Percentiles rank a stretch among this genome's conserved stretches.
Conservation (phyloP, 805 yeast genomes). For the Metschnikowia gruessii region DNA sequence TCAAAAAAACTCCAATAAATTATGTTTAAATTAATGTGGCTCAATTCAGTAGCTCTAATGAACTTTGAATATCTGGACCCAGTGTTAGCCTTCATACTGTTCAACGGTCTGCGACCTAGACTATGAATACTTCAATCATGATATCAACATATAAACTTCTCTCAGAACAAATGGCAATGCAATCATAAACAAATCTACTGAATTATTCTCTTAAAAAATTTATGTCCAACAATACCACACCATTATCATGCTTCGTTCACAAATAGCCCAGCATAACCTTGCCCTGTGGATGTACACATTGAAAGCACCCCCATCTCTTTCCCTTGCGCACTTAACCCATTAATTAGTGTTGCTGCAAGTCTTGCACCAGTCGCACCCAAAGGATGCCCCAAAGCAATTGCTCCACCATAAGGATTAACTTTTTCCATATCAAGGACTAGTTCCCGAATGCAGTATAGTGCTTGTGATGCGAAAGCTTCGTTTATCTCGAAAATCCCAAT, state of each 20-base stretch:
- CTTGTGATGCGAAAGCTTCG: conserved; percentile 29
- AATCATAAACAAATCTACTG: no score
- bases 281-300: conserved; percentile 43
- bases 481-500: conserved; percentile 62
- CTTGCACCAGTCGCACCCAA: conserved; percentile 63
- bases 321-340: conserved; percentile 28
- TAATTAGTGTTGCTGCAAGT: conserved; percentile 34
- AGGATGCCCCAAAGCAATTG: conserved; percentile 12
- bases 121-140: no score
- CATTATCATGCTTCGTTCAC: conserved; percentile 21
- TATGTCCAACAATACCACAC: no score
- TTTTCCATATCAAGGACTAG: conserved; percentile 34
- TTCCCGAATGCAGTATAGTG: conserved; percentile 24
- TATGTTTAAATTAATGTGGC: no score
- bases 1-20: no score
- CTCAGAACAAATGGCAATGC: no score
- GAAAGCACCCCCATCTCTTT: conserved; percentile 37
- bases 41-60: no score
- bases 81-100: no score
- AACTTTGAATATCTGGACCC: no score
- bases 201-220: no score
- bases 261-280: conserved; percentile 37
- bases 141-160: no score
- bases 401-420: conserved; percentile 31
- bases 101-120: no score